Conservation (phyloP, 1,284 basidiomycete genomes). For the Naganishia sp. region DNA sequence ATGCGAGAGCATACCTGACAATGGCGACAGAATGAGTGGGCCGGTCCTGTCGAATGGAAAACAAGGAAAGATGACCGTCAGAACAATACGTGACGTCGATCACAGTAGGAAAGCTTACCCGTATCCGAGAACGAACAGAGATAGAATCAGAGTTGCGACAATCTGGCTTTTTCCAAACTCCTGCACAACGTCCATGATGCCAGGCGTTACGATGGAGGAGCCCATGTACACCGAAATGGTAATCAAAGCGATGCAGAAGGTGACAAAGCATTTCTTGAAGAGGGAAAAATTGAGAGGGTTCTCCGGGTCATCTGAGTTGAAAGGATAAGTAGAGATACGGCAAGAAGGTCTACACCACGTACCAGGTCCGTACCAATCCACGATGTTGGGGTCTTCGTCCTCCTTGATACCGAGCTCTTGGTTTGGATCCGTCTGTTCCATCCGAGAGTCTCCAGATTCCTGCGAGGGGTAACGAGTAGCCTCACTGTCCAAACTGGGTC, state of each 20-base stretch:
- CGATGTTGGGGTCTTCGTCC: conserved; percentile 44
- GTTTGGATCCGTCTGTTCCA: conserved; percentile 7
- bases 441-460: background rate
- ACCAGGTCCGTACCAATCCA: conserved; percentile 64
- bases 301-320: conserved; percentile 56
- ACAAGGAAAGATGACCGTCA: background rate
- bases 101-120: conserved; percentile 15
- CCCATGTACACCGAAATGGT: conserved; percentile 63
- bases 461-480: conserved; percentile 1
- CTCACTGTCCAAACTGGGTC: background rate
- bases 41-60: conserved; percentile 31
- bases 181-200: conserved; percentile 46
- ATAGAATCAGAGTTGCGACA: conserved; percentile 37
- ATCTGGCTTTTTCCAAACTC: conserved; percentile 39
- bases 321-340: too few species aligned
- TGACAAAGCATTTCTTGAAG: conserved; percentile 55
- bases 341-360: background rate
- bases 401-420: conserved; percentile 20
- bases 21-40: conserved; percentile 41
- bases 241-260: conserved; percentile 38
- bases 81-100: background rate
- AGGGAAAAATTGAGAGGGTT: conserved; percentile 69
- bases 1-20: background rate
- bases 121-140: conserved; percentile 43
- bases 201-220: conserved; percentile 61